phyloP scores from a whole-genome alignment of 192 early-diverging fungal species.

The Lunasporangiospora selenospora region DNA sequence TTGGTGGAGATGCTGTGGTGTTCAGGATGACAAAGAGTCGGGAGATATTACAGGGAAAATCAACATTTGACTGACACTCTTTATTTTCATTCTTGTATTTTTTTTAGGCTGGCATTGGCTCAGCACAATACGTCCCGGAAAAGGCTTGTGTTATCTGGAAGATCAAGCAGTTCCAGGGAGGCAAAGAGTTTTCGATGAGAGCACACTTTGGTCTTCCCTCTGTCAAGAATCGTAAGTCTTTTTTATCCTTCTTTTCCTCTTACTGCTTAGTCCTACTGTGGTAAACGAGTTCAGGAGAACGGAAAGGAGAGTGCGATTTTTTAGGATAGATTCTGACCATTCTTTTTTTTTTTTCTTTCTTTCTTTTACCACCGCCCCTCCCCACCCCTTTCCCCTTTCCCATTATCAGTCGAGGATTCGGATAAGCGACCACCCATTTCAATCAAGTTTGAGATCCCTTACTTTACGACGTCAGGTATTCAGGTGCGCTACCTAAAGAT shows the following conservation, averaged over 20 bases:
- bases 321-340: background rate
- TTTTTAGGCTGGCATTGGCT: slow-evolving; percentile 79
- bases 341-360: background rate
- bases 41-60: background rate
- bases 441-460: slow-evolving; percentile 90
- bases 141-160: slow-evolving; percentile 96
- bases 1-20: no score
- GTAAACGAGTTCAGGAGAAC: background rate
- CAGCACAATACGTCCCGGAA: slow-evolving; percentile 93
- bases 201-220: slow-evolving; percentile 87
- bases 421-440: slow-evolving; percentile 85
- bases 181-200: slow-evolving; percentile 94
- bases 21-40: no score
- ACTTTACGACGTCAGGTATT: slow-evolving; percentile 90
- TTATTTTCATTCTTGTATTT: background rate
- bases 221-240: slow-evolving; percentile 70
- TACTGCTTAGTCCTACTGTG: background rate
- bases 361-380: background rate
- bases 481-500: slow-evolving; percentile 93
- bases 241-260: background rate
- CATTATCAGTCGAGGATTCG: slow-evolving; percentile 68
- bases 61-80: no score
- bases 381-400: no score
- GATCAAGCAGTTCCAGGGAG: slow-evolving; percentile 98
- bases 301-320: background rate